Base-by-base conservation (phyloP, 768 basidiomycete genomes). In the Amanita rimosa region DNA sequence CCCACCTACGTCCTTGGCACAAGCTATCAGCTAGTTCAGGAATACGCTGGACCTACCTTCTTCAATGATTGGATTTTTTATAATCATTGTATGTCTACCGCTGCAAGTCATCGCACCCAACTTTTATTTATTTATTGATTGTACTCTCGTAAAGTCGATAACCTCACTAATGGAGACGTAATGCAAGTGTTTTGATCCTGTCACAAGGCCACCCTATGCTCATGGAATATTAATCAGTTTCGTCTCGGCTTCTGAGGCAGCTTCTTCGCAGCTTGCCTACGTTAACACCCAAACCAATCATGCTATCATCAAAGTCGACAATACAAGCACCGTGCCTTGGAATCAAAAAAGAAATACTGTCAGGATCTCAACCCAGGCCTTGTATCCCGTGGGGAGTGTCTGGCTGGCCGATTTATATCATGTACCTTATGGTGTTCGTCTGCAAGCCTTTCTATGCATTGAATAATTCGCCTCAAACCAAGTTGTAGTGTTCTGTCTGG, bases 241-340 rank as follows among this genome's bases (percentile, higher is more conserved):
- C 55, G 66, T 79, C 36, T 73, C 72, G 1, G 64, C 73, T 26
- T 66, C 66, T 16, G 64, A 65, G 11, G 81, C 75, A 3, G 58
- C 64, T 29, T 64, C 72, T 5, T 63, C 71, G 33, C 62, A 74
- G 49, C 75, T 86, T 31, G 74, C 81, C 1, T 85, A 72, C 56
- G 72, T 85, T 37, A 81, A 88, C 54, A 22, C 70, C 6, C 54
- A 67, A 14, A 81, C 83, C 3, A 81, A 79, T 11, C 82, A 83
- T 52, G 85, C 85, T 1, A 77, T 89, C 57, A 82, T 89, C 58
- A 76, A 74, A 57, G 84, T 88, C 10, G 86, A 88, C 65, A 86
- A 87, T 59, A 76, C 72, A 24, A 69, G 80, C 1, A 67, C 58
- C 1, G 73, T 85, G 14, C 60, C 55, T 1, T 70, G 56, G 54